Base-by-base conservation (phyloP, 805 yeast species). In the Vanderwaltozyma verrucispora region DNA sequence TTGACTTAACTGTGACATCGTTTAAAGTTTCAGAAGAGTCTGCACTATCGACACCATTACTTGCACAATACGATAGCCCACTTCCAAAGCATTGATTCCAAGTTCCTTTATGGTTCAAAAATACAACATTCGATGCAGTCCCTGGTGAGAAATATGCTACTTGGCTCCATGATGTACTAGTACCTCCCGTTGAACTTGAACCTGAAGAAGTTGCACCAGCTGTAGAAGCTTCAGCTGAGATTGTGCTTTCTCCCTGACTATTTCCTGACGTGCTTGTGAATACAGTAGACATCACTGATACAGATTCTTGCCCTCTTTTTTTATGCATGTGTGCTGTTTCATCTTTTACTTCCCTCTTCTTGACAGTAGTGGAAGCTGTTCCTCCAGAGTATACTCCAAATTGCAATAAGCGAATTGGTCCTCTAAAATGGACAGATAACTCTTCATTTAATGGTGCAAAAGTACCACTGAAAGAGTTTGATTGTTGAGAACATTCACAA, bases 61-160 rank as follows among this genome's bases (percentile, higher is more conserved):
- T 51, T 53, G 76, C 84, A 52, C 81, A 75, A 64, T 73, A 92
- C 5, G 96, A 84, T 42, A 92, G 69, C 21, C 97, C 87, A 77
- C 81, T 81, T 64, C 98, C 98, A 64, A 84, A 87, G 54, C 80
- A 68, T 23, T 76, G 53, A 27, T 87, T 81, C 84, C 88, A 89
- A 24, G 73, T 74, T 63, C 97, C 97, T 54, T 68, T 66, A 64
- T 82, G 74, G 78, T 89, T 89, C 67, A 88, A 67, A 75, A 92
- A 87, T 24, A 77, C 77, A 46, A 76, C 65, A 62, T 87, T 87
- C 51, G 71, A 65, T 35, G 85, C 63, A 29, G 79, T 63, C 44
- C 88, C 88, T 41, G 88, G 76, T 15, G 70, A 63, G 71, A 72
- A 89, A 72, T 79, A 82, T 11, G 94, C 74, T 38, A 62, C 62